Evolutionary conservation across 2,329 filamentous ascomycete species (phyloP).

Genomic region (Fusarium duplospermum): DNA sequence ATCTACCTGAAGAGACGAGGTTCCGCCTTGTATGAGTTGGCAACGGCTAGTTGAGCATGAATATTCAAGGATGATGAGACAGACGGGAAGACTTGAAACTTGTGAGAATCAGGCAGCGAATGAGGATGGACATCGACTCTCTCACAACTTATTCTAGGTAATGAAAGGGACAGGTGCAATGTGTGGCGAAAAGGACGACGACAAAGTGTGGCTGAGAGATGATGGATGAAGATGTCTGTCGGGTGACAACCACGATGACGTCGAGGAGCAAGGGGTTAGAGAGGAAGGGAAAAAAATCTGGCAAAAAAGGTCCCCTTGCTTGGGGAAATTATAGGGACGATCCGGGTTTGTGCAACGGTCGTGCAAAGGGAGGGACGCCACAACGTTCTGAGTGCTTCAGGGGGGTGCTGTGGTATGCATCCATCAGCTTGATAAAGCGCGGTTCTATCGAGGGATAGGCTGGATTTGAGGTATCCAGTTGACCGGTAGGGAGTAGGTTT

Average conservation of each 20-base stretch:
- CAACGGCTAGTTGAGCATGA: not conserved
- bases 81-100: not conserved
- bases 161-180: not conserved
- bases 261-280: conserved; percentile 21
- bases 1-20: not conserved
- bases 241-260: conserved; percentile 34
- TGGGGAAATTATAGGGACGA: conserved; percentile 12
- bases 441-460: not conserved
- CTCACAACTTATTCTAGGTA: not conserved
- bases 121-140: not conserved
- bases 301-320: not conserved
- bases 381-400: conserved; percentile 10
- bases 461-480: not conserved
- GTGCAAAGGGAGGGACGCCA: conserved; percentile 28
- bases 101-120: not conserved
- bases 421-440: not conserved
- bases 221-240: conserved; percentile 17
- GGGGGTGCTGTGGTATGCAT: not conserved
- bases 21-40: not conserved
- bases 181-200: conserved; percentile 21
- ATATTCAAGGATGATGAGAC: conserved; percentile 3
- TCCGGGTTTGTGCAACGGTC: conserved; percentile 22
- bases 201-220: conserved; percentile 24
- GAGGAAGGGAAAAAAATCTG: not conserved
- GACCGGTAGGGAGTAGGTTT: not conserved